Evolutionary conservation across 805 yeast species (phyloP).

Genomic region (Blastobotrys peoriensis): DNA sequence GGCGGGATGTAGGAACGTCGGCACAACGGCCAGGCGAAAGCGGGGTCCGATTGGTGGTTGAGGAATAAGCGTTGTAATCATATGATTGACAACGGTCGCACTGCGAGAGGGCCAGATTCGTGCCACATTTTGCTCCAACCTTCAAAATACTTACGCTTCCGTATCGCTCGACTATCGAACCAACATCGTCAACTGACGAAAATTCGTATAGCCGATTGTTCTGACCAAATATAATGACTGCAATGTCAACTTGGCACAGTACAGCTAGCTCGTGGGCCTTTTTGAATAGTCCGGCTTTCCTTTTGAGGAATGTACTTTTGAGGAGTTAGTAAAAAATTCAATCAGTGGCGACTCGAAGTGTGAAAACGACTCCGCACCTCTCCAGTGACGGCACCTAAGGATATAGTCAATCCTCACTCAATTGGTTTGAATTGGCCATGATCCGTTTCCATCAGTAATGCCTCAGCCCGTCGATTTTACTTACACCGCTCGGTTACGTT

Average conservation of each 20-base stretch:
- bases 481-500: conserved; percentile 56
- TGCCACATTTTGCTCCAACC: not conserved
- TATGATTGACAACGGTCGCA: not conserved
- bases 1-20: not conserved
- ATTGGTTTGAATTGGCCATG: no score
- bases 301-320: conserved; percentile 70
- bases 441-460: no score
- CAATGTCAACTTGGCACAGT: conserved; percentile 86
- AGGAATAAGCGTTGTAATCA: not conserved
- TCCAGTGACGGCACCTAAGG: not conserved
- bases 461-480: no score
- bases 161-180: conserved; percentile 33
- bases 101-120: not conserved
- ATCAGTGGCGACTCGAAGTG: not conserved
- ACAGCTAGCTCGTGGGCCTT: conserved; percentile 84
- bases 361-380: not conserved
- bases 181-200: conserved; percentile 56
- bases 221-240: conserved; percentile 80
- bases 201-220: conserved; percentile 78
- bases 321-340: not conserved
- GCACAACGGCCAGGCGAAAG: not conserved
- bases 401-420: no score
- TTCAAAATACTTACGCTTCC: conserved; percentile 14
- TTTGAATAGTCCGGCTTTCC: conserved; percentile 85
- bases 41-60: no score